Evolutionary conservation across 1,139 yeast genomes (phyloP), one percentile per base, ranked within the genome.

Genomic region (Ashbya aceris): DNA sequence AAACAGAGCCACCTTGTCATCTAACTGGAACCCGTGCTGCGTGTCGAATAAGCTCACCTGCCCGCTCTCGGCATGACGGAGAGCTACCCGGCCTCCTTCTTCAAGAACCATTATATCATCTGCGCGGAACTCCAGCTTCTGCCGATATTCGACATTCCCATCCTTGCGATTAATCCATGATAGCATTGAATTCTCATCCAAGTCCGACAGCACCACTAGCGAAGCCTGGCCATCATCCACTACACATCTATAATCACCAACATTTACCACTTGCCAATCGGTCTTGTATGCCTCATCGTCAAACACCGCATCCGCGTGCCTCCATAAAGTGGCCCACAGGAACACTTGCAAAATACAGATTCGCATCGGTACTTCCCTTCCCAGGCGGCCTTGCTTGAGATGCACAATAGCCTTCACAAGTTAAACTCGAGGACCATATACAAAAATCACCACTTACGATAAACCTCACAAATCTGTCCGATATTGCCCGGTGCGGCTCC

Each of bases 241-340:
- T 7, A 55, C 51, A 45, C 61, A 54, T 10, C 49, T 40, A 36
- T 56, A 52, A 13, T 45, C 44, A 2, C 66, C 67, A 23, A 63
- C 41, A 13, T 54, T 53, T 31, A 47, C 49, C 17, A 51, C 23
- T 28, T 60, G 65, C 65, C 66, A 63, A 44, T 63, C 67, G 6
- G 51, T 50, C 9, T 43, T 41, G 43, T 49, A 58, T 2, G 64
- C 66, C 40, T 63, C 66, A 46, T 63, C 67, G 11, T 53, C 43
- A 40, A 49, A 64, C 5, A 63, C 53, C 1, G 64, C 65, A 10
- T 38, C 34, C 12, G 11, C 5, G 6, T 17, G 23, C 23, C 23
- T 17, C 23, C 23, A 17, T 17, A 17, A 17, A 17, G 23, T 6
- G 23, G 23, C 23, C 5, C 23, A 17, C 23, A 17, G 23, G 23